These are phyloP conservation scores for Cordyceps farinosa DNA, from an alignment of 2,329 filamentous ascomycete species.

Conservation along the genomic window DNA sequence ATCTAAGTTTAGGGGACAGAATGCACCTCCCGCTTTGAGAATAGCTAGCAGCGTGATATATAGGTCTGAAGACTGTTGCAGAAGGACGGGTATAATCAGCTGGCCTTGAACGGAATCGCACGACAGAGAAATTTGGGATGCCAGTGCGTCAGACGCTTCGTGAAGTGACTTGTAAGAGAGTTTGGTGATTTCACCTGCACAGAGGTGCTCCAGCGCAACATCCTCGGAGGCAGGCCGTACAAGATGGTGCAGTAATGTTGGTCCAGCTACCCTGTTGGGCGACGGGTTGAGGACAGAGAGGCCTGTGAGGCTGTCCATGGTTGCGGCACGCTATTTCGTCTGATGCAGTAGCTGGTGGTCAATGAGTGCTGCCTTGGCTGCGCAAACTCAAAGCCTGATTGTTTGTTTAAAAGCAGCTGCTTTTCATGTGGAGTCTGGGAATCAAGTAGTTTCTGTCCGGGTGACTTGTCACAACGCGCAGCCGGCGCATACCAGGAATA, in stretches of 20 bases:
- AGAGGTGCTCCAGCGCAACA: constrained; percentile 33
- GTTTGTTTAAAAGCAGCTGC: constrained; percentile 8
- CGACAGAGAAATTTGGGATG: constrained; percentile 42
- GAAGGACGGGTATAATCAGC: constrained; percentile 67
- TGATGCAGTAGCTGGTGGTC: constrained; percentile 2
- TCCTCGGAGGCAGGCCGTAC: constrained; percentile 40
- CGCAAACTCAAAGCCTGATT: neutral
- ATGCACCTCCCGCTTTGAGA: constrained; percentile 77
- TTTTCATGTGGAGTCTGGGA: constrained; percentile 3
- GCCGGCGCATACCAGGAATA: constrained; percentile 3
- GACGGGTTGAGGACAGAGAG: constrained; percentile 47
- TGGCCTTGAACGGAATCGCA: constrained; percentile 24
- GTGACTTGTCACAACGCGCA: constrained; percentile 8
- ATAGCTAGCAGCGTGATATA: constrained; percentile 76
- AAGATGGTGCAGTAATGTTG: constrained; percentile 53
- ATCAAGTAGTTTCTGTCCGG: neutral
- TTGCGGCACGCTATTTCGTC: neutral
- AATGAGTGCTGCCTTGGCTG: neutral
- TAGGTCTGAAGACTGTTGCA: constrained; percentile 72
- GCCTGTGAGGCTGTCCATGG: constrained; percentile 26
- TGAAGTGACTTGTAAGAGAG: constrained; percentile 65
- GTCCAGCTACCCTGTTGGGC: constrained; percentile 40
- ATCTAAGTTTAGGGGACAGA: constrained; percentile 80
- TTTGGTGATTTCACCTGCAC: constrained; percentile 27
- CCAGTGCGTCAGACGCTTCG: constrained; percentile 51